A percentile compares a stretch with the other conserved stretches of the same genome.
These are phyloP conservation scores for Candida oleophila DNA, from an alignment of 805 yeast species.

Conservation along the genomic window DNA sequence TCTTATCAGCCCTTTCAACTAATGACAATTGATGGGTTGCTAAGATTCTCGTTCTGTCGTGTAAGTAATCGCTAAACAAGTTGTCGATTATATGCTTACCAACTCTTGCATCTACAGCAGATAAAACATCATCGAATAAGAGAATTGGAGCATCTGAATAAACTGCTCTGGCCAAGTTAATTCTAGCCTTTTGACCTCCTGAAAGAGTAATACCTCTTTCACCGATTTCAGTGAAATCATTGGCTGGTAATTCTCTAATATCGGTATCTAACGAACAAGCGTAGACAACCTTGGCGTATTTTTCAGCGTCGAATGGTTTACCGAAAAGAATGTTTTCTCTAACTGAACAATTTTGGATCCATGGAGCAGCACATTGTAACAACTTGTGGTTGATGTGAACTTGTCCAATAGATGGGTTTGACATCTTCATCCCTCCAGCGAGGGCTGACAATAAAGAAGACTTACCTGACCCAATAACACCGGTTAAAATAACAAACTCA, in stretches of 20 bases:
- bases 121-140: conserved; percentile 43
- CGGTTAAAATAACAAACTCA: conserved; percentile 43
- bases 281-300: conserved; percentile 26
- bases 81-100: conserved; percentile 39
- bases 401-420: conserved; percentile 23
- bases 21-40: conserved; percentile 46
- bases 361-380: conserved; percentile 36
- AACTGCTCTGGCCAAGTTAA: conserved; percentile 43
- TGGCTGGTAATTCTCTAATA: conserved; percentile 30
- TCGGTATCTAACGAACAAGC: conserved; percentile 44
- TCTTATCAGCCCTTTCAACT: conserved; percentile 36
- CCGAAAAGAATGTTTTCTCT: conserved; percentile 42
- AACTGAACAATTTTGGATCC: conserved; percentile 45
- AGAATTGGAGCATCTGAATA: conserved; percentile 33
- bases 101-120: conserved; percentile 44
- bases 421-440: conserved; percentile 38
- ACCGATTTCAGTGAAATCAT: conserved; percentile 43
- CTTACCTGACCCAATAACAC: conserved; percentile 45
- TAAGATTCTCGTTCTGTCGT: conserved; percentile 33
- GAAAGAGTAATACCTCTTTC: conserved; percentile 45
- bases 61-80: conserved; percentile 33
- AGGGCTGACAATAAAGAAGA: conserved; percentile 40
- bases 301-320: conserved; percentile 23
- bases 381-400: conserved; percentile 27
- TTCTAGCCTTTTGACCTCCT: conserved; percentile 47